Conservation (phyloP, 306 rosid species). For the Prunus davidiana region DNA sequence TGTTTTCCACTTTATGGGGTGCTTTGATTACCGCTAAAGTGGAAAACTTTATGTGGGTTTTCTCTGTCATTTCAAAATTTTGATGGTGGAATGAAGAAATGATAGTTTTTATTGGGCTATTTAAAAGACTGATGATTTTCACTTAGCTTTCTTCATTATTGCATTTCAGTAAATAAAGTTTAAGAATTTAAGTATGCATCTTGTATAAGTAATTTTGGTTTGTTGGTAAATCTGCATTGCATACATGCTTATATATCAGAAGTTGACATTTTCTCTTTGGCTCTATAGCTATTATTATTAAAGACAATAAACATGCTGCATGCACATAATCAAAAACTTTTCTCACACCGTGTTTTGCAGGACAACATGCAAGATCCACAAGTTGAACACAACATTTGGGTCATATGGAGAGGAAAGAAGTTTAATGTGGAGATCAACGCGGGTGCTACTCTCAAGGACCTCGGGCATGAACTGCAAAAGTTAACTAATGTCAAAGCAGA, state of each 20-base stretch:
- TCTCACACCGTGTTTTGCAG: constrained; percentile 36
- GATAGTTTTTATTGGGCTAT: neutral
- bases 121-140: neutral
- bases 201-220: neutral
- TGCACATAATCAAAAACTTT: neutral
- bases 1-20: neutral
- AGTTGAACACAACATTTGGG: constrained; percentile 33
- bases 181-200: neutral
- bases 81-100: neutral
- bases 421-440: constrained; percentile 50
- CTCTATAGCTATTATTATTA: neutral
- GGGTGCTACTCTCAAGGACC: constrained; percentile 62
- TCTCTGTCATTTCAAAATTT: constrained; percentile 8
- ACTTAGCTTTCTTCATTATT: neutral
- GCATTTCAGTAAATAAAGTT: neutral
- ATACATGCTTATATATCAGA: neutral
- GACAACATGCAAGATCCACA: constrained; percentile 51
- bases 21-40: neutral
- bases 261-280: neutral
- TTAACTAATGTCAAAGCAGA: constrained; percentile 62
- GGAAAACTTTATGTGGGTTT: constrained; percentile 15
- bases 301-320: neutral
- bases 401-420: constrained; percentile 78
- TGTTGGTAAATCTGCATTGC: neutral
- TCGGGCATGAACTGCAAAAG: constrained; percentile 65